Base-by-base conservation (phyloP, 495 filamentous ascomycete species). In the Articulospora tetracladia region DNA sequence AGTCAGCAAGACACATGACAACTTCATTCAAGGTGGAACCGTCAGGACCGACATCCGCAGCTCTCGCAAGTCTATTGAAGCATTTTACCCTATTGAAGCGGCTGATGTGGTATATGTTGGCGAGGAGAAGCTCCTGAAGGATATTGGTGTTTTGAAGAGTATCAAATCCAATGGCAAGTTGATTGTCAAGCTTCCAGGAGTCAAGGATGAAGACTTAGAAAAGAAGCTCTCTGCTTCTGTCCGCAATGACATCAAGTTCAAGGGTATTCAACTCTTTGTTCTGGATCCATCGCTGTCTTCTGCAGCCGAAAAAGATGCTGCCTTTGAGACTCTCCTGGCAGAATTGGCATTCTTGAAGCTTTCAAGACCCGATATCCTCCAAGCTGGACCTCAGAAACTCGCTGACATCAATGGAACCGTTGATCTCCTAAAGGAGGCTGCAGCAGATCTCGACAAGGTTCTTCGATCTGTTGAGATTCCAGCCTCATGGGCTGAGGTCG, bases 141-240 rank as follows among this genome's bases (percentile, higher is more conserved):
- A 89, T 6, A 79, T 96, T 56, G 85, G 90, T 64, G 75, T 94
- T 25, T 68, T 92, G 12, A 78, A 82, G 56, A 88, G 82, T 26
- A 74, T 91, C 49, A 93, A 90, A 76, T 70, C 79, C 25, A 83
- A 83, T 53, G 89, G 86, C 34, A 88, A 85, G 59, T 61, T 98
- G 46, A 79, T 98, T 57, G 61, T 96, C 7, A 90, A 83, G 61
- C 79, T 91, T 19, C 82, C 91, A 12, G 87, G 84, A 54, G 79
- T 89, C 61, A 95, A 93, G 73, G 84, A 90, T 49, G 93, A 93
- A 26, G 93, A 97, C 28, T 70, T 93, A 3, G 95, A 97, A 74
- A 96, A 93, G 80, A 92, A 87, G 67, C 79, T 98, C 28, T 84
- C 90, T 1, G 77, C 78, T 17, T 60, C 71, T 20, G 81, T 92